Evolutionary conservation across 768 basidiomycete genomes (phyloP).

Genomic region (Termitomyces titanicus): DNA sequence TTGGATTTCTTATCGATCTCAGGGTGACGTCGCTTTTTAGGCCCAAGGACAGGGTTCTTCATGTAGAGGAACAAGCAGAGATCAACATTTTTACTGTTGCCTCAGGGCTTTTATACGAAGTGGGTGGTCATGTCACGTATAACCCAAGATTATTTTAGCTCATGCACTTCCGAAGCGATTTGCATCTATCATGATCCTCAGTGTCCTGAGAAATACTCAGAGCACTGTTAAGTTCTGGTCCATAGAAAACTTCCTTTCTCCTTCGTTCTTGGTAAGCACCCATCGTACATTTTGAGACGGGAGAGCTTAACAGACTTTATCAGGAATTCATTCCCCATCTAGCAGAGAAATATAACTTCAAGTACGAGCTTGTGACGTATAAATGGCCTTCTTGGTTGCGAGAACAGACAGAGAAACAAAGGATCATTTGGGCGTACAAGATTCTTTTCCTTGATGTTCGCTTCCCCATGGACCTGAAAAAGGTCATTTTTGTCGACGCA

Average conservation of each 20-base stretch:
- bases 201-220: conserved; percentile 91
- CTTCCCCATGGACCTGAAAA: conserved; percentile 98
- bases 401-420: conserved; percentile 96
- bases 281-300: no score
- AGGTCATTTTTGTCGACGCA: conserved; percentile 98
- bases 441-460: conserved; percentile 98
- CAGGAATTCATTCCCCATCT: conserved; percentile 95
- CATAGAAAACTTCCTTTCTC: conserved; percentile 98
- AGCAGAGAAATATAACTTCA: conserved; percentile 87
- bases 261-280: conserved; percentile 88
- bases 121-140: conserved; percentile 24
- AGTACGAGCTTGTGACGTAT: conserved; percentile 97
- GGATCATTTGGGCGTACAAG: conserved; percentile 99
- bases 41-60: conserved; percentile 20
- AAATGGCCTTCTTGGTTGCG: conserved; percentile 99
- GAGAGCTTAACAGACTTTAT: no score
- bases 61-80: conserved; percentile 61
- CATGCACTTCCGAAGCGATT: conserved; percentile 63
- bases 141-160: conserved; percentile 1
- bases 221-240: conserved; percentile 99
- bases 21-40: conserved; percentile 47
- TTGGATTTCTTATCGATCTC: conserved; percentile 2
- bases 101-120: conserved; percentile 95
- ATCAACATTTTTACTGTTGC: conserved; percentile 99
- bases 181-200: conserved; percentile 96